phyloP scores from a whole-genome alignment of 495 filamentous ascomycete species.

The Coniosporium apollinis region DNA sequence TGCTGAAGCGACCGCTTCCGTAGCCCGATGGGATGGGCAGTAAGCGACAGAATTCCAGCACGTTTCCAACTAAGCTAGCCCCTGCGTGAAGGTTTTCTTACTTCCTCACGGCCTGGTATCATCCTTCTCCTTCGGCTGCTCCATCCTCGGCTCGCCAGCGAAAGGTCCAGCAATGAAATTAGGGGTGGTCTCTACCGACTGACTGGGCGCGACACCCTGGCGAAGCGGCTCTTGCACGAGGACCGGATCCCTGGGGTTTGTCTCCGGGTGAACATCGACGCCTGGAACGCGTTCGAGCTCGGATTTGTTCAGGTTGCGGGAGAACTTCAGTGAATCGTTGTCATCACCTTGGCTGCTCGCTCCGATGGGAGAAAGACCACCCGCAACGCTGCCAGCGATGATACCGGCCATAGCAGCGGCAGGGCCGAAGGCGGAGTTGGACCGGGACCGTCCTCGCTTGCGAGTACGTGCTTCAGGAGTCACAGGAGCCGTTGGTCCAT shows the following conservation, averaged over 20 bases:
- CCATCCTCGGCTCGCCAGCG: conserved; percentile 12
- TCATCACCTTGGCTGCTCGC: conserved; percentile 23
- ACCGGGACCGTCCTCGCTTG: conserved; percentile 59
- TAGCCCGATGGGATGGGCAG: no score
- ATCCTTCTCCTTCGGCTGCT: neutral
- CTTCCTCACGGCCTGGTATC: no score
- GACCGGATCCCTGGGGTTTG: conserved; percentile 37
- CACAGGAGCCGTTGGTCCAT: conserved; percentile 31
- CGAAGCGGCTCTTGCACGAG: conserved; percentile 25
- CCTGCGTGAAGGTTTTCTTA: no score
- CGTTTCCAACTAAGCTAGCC: no score
- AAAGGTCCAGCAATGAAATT: conserved; percentile 26
- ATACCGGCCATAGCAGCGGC: conserved; percentile 78
- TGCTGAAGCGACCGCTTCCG: no score
- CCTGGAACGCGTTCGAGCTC: conserved; percentile 35
- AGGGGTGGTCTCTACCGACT: conserved; percentile 37
- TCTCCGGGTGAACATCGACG: conserved; percentile 40
- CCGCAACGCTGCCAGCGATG: conserved; percentile 68
- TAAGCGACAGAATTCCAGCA: no score
- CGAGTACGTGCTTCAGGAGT: conserved; percentile 62
- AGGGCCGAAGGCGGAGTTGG: conserved; percentile 71
- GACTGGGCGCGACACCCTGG: conserved; percentile 38
- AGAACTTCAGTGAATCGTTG: conserved; percentile 34
- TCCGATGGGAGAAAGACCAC: conserved; percentile 68
- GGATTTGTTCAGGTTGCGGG: conserved; percentile 23